Conservation (phyloP, 2,329 filamentous ascomycete genomes). For the Fusarium mexicanum region DNA sequence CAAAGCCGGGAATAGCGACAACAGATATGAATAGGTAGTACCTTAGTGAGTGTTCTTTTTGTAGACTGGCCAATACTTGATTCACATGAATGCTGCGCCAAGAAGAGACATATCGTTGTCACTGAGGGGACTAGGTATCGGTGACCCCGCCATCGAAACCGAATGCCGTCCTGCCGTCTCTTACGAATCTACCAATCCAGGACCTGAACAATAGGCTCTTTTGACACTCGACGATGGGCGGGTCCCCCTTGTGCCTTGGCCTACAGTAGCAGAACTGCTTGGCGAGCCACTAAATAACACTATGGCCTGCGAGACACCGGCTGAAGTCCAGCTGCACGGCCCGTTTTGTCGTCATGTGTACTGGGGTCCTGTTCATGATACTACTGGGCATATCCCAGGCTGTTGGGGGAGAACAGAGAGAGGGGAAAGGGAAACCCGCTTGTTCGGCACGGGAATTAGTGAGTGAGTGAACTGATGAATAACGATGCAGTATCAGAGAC, state of each 20-base stretch:
- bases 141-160: neutral
- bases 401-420: neutral
- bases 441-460: conserved; percentile 9
- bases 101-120: neutral
- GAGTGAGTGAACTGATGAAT: conserved; percentile 13
- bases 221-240: neutral
- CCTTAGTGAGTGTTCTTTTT: neutral
- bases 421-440: conserved; percentile 1
- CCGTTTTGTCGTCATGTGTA: conserved; percentile 38
- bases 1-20: neutral
- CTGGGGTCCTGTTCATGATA: conserved; percentile 4
- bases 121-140: neutral
- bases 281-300: conserved; percentile 30
- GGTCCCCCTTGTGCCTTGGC: neutral
- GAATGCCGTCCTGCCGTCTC: neutral
- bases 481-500: conserved; percentile 27
- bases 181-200: conserved; percentile 28
- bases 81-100: conserved; percentile 16
- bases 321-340: conserved; percentile 29
- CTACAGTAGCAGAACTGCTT: conserved; percentile 8
- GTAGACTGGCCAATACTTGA: neutral
- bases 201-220: conserved; percentile 33
- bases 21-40: neutral
- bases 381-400: neutral
- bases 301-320: conserved; percentile 34